These are phyloP conservation scores for Tetrahymena elliotti DNA, from an alignment of 73 alveolate genomes.

Conservation along the genomic window DNA sequence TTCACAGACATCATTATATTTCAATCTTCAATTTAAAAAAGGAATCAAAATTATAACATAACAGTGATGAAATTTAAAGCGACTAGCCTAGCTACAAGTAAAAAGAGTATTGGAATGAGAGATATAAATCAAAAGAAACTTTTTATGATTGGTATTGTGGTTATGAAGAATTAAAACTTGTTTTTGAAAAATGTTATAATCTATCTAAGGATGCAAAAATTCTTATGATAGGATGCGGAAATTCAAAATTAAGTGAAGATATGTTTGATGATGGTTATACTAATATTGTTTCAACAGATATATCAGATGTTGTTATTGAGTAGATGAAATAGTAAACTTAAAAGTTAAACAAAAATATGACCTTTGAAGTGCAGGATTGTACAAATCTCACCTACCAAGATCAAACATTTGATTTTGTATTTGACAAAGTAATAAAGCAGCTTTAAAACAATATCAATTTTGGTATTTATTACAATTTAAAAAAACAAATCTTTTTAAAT, in stretches of 20 bases:
- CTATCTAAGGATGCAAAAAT: conserved; percentile 1
- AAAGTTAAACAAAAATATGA: not conserved
- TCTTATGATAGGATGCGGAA: conserved; percentile 41
- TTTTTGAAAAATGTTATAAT: not conserved
- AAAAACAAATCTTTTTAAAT: too few relatives aligned
- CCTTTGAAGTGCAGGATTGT: conserved; percentile 20
- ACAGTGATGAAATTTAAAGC: not conserved
- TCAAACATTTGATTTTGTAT: conserved; percentile 21
- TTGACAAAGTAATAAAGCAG: conserved; percentile 10
- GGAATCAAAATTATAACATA: not conserved
- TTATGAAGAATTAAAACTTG: not conserved
- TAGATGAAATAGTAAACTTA: conserved; percentile 5
- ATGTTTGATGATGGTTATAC: conserved; percentile 36
- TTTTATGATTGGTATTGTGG: not conserved
- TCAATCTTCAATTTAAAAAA: not conserved
- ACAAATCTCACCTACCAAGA: conserved; percentile 16
- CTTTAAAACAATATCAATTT: not conserved
- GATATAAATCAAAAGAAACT: not conserved
- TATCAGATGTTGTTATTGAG: conserved; percentile 10
- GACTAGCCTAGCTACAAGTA: not conserved
- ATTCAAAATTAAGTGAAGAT: conserved; percentile 29
- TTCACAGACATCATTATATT: too few relatives aligned
- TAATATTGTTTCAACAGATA: conserved; percentile 28
- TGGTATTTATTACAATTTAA: not conserved
- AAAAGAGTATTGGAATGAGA: not conserved